Evolutionary conservation across 2,329 filamentous ascomycete species (phyloP).

Genomic region (Cladobotryum protrusum): DNA sequence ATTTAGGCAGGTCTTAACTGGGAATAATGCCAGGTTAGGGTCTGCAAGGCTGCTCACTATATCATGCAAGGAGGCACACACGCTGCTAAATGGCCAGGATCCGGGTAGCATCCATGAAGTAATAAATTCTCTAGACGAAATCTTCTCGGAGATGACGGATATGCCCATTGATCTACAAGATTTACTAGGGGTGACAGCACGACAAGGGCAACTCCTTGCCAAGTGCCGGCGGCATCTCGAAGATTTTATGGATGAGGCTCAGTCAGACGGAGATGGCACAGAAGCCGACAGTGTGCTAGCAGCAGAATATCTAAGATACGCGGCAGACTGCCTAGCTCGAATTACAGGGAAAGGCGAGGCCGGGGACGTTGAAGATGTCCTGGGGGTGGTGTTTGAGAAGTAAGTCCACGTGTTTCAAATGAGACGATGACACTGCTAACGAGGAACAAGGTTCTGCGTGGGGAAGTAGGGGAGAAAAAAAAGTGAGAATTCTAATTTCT

Average conservation of each 20-base stretch:
- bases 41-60: constrained; percentile 44
- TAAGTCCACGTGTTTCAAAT: constrained; percentile 39
- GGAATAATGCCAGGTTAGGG: constrained; percentile 19
- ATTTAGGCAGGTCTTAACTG: constrained; percentile 28
- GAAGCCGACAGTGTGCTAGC: constrained; percentile 82
- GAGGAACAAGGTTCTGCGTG: constrained; percentile 37
- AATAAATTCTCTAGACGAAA: constrained; percentile 57
- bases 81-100: constrained; percentile 31
- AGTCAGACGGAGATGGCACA: constrained; percentile 25
- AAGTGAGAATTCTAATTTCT: constrained; percentile 7
- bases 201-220: constrained; percentile 75
- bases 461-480: constrained; percentile 31
- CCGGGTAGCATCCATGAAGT: constrained; percentile 64
- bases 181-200: constrained; percentile 82
- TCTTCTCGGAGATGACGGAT: constrained; percentile 65
- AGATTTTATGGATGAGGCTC: constrained; percentile 61
- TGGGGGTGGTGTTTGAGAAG: constrained; percentile 98
- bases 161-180: constrained; percentile 70
- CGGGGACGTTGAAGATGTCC: constrained; percentile 88
- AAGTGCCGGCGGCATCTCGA: constrained; percentile 67
- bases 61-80: constrained; percentile 61
- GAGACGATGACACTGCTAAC: neutral
- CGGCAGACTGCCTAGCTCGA: constrained; percentile 71
- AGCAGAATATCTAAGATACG: constrained; percentile 79
- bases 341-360: constrained; percentile 83